Conservation (phyloP, 2,329 filamentous ascomycete genomes). For the Fusarium sp. region DNA sequence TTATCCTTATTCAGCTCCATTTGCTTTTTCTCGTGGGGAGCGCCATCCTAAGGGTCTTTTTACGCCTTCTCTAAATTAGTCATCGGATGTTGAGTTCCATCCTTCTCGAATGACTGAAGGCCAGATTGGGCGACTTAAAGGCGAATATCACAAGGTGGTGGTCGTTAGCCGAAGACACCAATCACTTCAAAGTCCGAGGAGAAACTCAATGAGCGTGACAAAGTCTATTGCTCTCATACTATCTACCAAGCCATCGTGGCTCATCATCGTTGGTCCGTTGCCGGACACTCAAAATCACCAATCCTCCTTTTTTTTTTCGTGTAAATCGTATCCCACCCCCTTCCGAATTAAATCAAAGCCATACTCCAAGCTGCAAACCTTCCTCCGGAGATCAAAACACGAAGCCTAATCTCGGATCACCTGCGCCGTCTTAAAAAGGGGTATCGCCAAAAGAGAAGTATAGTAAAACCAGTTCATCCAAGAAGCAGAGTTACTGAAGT, state of each 20-base stretch:
- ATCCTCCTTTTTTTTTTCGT: slow-evolving; percentile 45
- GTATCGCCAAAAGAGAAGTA: slow-evolving; percentile 56
- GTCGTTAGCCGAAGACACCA: background rate
- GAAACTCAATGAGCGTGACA: slow-evolving; percentile 29
- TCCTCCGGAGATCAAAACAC: slow-evolving; percentile 31
- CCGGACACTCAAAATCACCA: slow-evolving; percentile 45
- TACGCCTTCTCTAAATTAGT: slow-evolving; percentile 27
- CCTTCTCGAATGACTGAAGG: background rate
- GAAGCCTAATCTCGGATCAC: slow-evolving; percentile 35
- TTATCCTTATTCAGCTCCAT: slow-evolving; percentile 37
- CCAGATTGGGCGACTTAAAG: slow-evolving; percentile 13
- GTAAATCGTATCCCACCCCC: slow-evolving; percentile 48
- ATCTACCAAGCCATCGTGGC: slow-evolving; percentile 47
- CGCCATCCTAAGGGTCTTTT: slow-evolving; percentile 15
- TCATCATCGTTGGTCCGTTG: slow-evolving; percentile 43
- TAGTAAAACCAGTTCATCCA: slow-evolving; percentile 47
- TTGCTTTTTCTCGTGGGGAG: slow-evolving; percentile 19
- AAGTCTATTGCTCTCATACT: slow-evolving; percentile 45
- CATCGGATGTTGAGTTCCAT: slow-evolving; percentile 34
- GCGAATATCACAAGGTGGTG: background rate
- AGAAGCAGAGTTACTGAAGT: slow-evolving; percentile 47
- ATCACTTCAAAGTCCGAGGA: background rate
- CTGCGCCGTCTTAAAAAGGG: slow-evolving; percentile 50
- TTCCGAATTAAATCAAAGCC: slow-evolving; percentile 50
- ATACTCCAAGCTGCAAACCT: slow-evolving; percentile 53